phyloP scores from a whole-genome alignment of 805 yeast species.

The Isabelozyma rhagii region DNA sequence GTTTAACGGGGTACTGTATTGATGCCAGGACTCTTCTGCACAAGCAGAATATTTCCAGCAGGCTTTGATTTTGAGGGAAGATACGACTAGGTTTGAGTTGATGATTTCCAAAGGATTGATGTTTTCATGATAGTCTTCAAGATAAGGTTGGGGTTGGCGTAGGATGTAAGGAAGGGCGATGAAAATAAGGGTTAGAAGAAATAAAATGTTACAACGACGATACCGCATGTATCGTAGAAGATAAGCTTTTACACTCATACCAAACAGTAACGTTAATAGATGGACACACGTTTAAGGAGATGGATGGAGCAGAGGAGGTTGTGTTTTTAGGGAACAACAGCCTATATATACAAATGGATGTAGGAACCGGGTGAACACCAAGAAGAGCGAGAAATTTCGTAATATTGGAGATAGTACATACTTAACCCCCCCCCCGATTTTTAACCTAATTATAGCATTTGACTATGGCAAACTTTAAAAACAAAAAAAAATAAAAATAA shows the following conservation, averaged over 20 bases:
- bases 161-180: not conserved
- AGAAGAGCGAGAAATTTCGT: not conserved
- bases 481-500: not conserved
- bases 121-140: not conserved
- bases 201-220: not conserved
- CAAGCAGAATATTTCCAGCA: not conserved
- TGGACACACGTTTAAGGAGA: too few relatives aligned
- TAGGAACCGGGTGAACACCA: not conserved
- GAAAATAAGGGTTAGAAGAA: not conserved
- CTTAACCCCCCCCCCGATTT: not conserved
- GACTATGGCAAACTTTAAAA: not conserved
- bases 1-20: not conserved
- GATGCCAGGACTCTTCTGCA: not conserved
- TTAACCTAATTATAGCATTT: not conserved
- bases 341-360: not conserved
- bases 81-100: not conserved
- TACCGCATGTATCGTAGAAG: not conserved
- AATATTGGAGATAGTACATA: not conserved
- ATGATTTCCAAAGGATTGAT: not conserved
- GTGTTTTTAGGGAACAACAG: not conserved
- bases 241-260: not conserved
- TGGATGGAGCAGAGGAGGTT: not conserved
- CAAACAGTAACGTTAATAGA: too few relatives aligned
- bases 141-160: not conserved
- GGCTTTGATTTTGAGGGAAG: not conserved